Base-by-base conservation (phyloP, 2,329 filamentous ascomycete genomes). In the Simplicillium aogashimaense region DNA sequence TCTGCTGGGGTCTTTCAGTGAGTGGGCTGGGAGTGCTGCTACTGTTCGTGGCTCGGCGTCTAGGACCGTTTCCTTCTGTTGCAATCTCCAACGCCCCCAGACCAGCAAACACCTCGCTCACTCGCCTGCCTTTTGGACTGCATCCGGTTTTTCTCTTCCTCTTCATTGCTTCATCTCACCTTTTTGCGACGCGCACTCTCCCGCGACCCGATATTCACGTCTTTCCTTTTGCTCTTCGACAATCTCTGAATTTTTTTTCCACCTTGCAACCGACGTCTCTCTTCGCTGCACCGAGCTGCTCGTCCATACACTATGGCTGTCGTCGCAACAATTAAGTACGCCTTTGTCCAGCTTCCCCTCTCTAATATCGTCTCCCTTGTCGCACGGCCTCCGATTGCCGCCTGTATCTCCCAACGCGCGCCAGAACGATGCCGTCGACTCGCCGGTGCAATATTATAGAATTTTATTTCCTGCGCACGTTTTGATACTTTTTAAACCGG, bases 301-400 rank as follows among this genome's bases (percentile, higher is more conserved):
- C 20, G 20, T 25, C 20, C 20, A 5, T 5, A 25, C 5, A 32
- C 55, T 61, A 73, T 66, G 60, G 74, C 76, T 67, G 73, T 76
- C 55, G 73, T 77, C 63, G 73, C 74, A 67, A 78, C 74, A 53
- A 78, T 78, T 64, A 78, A 78, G 74, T 78, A 65, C 58, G 74
- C 40, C 31, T 25, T 59, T 47, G 42, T 36, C 43, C 39, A 46
- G 46, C 45, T 45, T 36, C 41, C 45, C 42, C 44, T 25, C 37
- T 46, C 40, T 37, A 42, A 30, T 39, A 42, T 46, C 39, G 40
- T 34, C 44, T 45, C 40, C 47, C 32, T 38, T 39, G 40, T 36
- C 39, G 39, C 43, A 41, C 20, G 20, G 20, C 20, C 20, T 25
- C 43, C 32, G 38, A 35, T 37, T 41, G 35, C 35, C 40, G 40